Percentiles rank a stretch among this genome's conserved stretches.
Conservation (phyloP, 2,329 filamentous ascomycete genomes). For the Alternaria solani region DNA sequence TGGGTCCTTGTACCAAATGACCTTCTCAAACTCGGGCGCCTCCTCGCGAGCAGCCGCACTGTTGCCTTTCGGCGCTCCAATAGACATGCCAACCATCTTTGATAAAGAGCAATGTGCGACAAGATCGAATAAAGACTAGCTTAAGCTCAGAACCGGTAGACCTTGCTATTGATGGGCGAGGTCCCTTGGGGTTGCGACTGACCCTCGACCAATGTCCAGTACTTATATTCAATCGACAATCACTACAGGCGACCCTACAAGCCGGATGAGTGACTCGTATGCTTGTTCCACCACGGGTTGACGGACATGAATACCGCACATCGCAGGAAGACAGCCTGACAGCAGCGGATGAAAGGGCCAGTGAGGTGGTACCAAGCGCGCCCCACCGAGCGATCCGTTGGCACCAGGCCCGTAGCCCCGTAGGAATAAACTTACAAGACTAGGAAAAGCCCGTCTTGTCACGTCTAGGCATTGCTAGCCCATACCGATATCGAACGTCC, state of each 20-base stretch:
- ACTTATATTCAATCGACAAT: conserved; percentile 26
- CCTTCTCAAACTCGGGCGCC: conserved; percentile 60
- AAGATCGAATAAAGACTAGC: neutral
- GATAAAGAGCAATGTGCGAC: neutral
- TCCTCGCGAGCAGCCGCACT: conserved; percentile 54
- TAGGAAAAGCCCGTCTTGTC: conserved; percentile 15
- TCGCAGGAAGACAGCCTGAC: conserved; percentile 23
- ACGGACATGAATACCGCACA: conserved; percentile 27
- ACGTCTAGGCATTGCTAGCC: conserved; percentile 12
- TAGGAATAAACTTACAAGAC: conserved; percentile 22
- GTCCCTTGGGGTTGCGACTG: conserved; percentile 23
- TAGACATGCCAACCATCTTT: conserved; percentile 26
- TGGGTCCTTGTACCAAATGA: conserved; percentile 63
- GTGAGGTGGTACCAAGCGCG: conserved; percentile 22
- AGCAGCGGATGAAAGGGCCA: conserved; percentile 22
- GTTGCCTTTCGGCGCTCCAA: conserved; percentile 27
- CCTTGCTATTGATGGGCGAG: conserved; percentile 21
- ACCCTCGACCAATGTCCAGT: conserved; percentile 20
- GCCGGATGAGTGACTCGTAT: neutral
- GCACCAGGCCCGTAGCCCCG: conserved; percentile 35
- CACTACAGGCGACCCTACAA: conserved; percentile 6
- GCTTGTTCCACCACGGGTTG: conserved; percentile 12
- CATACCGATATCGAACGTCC: conserved; percentile 21
- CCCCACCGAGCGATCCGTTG: conserved; percentile 29
- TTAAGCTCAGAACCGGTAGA: conserved; percentile 4